Evolutionary conservation across 176 grass and related monocot genomes (phyloP), one percentile per base, ranked within the genome.

Genomic region (Rhynchospora tenuis): DNA sequence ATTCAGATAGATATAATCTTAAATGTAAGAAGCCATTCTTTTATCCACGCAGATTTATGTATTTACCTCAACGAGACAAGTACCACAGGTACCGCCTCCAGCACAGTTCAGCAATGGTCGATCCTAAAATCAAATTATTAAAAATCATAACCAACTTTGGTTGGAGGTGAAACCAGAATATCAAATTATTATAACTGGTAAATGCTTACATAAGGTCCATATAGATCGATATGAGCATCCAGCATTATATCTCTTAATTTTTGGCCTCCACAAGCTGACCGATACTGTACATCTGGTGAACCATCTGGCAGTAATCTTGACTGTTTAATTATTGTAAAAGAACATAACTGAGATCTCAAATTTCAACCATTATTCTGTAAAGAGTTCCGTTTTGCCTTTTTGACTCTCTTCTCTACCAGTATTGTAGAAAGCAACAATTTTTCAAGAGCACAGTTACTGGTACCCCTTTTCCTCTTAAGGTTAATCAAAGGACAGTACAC

Each of bases 221-320:
- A 95, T 68, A 98, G 89, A 87, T 98, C 92, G 83, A 98, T 95
- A 80, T 89, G 71, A 3, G 31, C 50, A 7, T 95, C 75, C 42
- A 98, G 82, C 92, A 98, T 98, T 85, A 98, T 90, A 79, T 98
- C 92, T 85, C 95, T 88, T 73, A 98, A 89, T 85, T 93, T 98
- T 89, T 93, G 89, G 43, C 92, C 92, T 63, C 95, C 92, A 85
- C 87, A 28, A 63, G 95, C 90, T 73, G 90, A 86, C 78, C 95
- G 72, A 77, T 93, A 98, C 46, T 91, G 92, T 47, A 98, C 86
- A 88, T 98, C 95, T 63, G 90, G 90, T 84, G 92, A 88, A 61
- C 95, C 91, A 77, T 98, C 95, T 38, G 95, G 95, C 71, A 98
- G 82, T 83, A 98, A 33, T 70, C 86, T 81, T 22, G 95, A 85